Percentiles rank a stretch among this genome's conserved stretches.
phyloP scores from a whole-genome alignment of 2,329 filamentous ascomycete species.

The Penicillium sp. region DNA sequence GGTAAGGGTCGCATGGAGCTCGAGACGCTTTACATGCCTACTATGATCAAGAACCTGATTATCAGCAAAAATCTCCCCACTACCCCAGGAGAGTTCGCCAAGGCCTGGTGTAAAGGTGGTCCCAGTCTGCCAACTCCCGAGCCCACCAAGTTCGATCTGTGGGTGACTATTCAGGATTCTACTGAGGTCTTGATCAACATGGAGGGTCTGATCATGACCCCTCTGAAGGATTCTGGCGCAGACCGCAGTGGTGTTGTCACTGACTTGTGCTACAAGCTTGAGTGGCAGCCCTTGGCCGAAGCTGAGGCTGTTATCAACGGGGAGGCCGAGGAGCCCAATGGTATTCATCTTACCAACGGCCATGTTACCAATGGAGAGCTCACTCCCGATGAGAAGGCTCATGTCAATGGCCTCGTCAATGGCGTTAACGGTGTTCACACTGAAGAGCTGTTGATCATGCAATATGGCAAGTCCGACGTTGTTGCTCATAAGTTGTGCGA shows the following conservation, averaged over 20 bases:
- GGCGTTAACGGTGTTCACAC: constrained; percentile 2
- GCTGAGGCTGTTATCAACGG: not conserved
- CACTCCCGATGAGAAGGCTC: constrained; percentile 1
- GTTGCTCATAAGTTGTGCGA: constrained; percentile 9
- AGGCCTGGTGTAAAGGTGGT: constrained; percentile 20
- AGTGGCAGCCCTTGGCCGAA: constrained; percentile 19
- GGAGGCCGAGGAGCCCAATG: constrained; percentile 3
- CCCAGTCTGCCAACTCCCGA: constrained; percentile 15
- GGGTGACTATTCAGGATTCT: constrained; percentile 14
- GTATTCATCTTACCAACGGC: not conserved
- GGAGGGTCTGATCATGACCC: constrained; percentile 25
- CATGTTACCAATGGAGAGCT: not conserved
- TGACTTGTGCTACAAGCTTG: constrained; percentile 23
- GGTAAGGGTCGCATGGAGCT: constrained; percentile 26
- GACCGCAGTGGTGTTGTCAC: constrained; percentile 3
- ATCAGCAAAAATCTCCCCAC: constrained; percentile 18
- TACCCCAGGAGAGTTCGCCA: constrained; percentile 15
- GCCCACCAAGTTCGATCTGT: constrained; percentile 21
- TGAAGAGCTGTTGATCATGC: constrained; percentile 13
- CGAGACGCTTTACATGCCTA: constrained; percentile 34
- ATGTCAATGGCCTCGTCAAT: constrained; percentile 9
- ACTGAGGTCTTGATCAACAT: constrained; percentile 19
- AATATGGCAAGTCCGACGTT: constrained; percentile 13
- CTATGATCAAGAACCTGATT: constrained; percentile 28
- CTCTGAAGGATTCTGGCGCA: constrained; percentile 17